Evolutionary conservation across 1,284 basidiomycete species (phyloP), one percentile per base, ranked within the genome.

Genomic region (Melampsora larici-populina): DNA sequence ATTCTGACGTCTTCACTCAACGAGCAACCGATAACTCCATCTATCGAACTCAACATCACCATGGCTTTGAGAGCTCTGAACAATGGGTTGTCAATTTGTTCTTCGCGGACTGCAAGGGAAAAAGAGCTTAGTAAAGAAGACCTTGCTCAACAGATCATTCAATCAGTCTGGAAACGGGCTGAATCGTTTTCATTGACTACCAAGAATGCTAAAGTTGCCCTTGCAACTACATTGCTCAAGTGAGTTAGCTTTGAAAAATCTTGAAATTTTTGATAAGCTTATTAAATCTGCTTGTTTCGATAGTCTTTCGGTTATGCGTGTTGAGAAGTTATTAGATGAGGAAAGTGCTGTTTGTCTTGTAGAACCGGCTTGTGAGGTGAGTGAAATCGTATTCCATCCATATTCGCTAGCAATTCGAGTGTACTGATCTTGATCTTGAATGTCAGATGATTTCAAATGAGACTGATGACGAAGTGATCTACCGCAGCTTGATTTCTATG

Each of bases 151-250:
- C 43, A 74, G 36, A 51, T 74, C 48, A 51, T 24, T 40, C 49
- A 24, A 33, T 33, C 58, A 40, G 46, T 74, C 24, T 67, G 18
- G 13, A 15, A 40, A 51, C 51, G 29, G 31, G 49, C 58, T 33
- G 58, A 33, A n/a, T 49, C 46, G 2, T 46, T 74, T 40, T 43
- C 40, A 5, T 9, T 67, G 48, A 21, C 62, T 51, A 74, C 64
- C 15, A 74, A 74, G 51, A 74, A 67, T 58, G 64, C 72, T 18
- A 66, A 74, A 67, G 72, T 74, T 29, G 72, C 72, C 13, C 46
- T 67, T 7, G 72, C 72, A 18, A 74, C 72, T n/a, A 66, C 67
- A 60, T 63, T 74, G 48, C 29, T 74, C 48, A 74, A 74, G 72
- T 74, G 36, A 65, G 72, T 58, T 48, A 11, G 26, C 13, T n/a